Evolutionary conservation across 345 rosid species (phyloP), one percentile per base, ranked within the genome.

Genomic region (Lepidium sativum): DNA sequence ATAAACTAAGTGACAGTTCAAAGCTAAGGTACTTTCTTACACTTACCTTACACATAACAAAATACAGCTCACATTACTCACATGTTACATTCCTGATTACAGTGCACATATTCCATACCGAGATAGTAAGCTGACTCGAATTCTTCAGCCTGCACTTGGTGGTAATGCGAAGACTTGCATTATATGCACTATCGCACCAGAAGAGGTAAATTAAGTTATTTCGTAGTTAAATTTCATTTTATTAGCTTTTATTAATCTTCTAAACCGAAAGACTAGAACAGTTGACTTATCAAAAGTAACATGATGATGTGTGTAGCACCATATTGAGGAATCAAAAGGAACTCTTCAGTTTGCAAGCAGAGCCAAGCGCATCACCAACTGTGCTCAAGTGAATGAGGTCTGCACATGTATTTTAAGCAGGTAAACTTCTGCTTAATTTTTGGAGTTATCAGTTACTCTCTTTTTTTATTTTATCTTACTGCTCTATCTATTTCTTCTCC

Each of bases 381-480:
- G 96, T 67, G 99, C 88, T 38, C 92, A 90, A 87, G 96, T 94
- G 77, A 94, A 94, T 51, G 96, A 90, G 99, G 97, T 88, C 29
- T 35, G 71, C 64, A 32, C 57, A 21, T 53, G 5, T 37, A 62
- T 49, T 42, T 33, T 18, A 21, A 71, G 14, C 29, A 57, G 49
- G 35, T 52, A 37, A 69, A 20, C 6, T 17, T 32, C 45, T 57
- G 27, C 35, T 61, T 35, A 51, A 63, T 34, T 17, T 23, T 68
- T 35, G 65, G 21, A 55, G 42, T 35, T 3, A 27, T 37, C 11
- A 11, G 37, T 31, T 35, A 4, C 53, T 64, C 63, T 38, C 35
- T 20, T 55, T 14, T 62, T 32, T n/a, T n/a, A n/a, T n/a, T 35
- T 39, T 4, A 44, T 54, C 33, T 44, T 43, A 56, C 33, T 39